These are phyloP conservation scores for Lycium barbarum DNA, from an alignment of 257 asterid species.

Conservation along the genomic window DNA sequence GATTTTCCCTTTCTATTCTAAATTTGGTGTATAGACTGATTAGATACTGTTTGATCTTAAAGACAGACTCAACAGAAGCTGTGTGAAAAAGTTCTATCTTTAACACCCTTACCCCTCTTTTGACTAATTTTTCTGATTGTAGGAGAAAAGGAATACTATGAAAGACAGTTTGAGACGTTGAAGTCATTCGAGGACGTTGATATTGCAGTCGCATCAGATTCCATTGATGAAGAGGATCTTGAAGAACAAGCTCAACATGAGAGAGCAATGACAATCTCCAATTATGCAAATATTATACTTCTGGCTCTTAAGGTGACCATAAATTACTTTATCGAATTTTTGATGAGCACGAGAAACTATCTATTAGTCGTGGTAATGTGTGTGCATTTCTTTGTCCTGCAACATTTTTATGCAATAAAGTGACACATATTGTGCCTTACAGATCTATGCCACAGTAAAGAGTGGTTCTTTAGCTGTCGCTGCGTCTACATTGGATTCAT, in stretches of 20 bases:
- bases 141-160: conserved; percentile 89
- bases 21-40: conserved; percentile 4
- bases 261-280: conserved; percentile 90
- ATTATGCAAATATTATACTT: conserved; percentile 72
- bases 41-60: not conserved
- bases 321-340: not conserved
- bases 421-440: conserved; percentile 21
- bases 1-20: not conserved
- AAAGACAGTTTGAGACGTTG: conserved; percentile 72
- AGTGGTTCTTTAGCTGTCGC: conserved; percentile 92
- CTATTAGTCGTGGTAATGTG: not conserved
- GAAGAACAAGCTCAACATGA: conserved; percentile 76
- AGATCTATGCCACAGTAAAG: conserved; percentile 80
- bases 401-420: not conserved
- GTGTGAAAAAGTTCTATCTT: not conserved
- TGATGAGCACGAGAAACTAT: not conserved
- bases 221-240: conserved; percentile 63
- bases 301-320: conserved; percentile 71
- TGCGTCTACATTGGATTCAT: conserved; percentile 93
- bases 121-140: conserved; percentile 23
- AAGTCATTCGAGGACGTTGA: conserved; percentile 85
- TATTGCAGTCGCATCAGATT: conserved; percentile 49
- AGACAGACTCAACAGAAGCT: not conserved
- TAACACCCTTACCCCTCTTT: not conserved
- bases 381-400: conserved; percentile 3